These are phyloP conservation scores for Penicillium decumbens DNA, from an alignment of 2,329 filamentous ascomycete genomes.

Conservation along the genomic window DNA sequence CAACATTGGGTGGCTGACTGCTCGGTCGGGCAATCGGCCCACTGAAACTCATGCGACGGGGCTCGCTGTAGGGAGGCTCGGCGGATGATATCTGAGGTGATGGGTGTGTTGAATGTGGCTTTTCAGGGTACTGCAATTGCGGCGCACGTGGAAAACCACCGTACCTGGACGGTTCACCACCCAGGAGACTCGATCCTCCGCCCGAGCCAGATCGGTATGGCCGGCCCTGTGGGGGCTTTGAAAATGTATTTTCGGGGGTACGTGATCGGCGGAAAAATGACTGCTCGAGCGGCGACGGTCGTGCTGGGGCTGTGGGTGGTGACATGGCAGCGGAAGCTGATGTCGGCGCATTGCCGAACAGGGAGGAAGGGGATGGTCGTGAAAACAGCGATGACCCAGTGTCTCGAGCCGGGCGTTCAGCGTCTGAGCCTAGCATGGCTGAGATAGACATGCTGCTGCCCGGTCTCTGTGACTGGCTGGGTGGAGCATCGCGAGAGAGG, in stretches of 20 bases:
- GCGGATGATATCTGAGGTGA: constrained; percentile 34
- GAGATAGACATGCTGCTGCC: constrained; percentile 69
- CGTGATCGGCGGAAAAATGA: constrained; percentile 62
- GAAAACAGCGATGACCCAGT: constrained; percentile 43
- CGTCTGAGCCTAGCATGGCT: constrained; percentile 60
- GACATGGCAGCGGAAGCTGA: constrained; percentile 41
- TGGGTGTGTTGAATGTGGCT: constrained; percentile 31
- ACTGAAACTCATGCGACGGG: constrained; percentile 43
- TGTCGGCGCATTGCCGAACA: constrained; percentile 32
- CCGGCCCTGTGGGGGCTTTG: constrained; percentile 39
- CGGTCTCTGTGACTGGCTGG: constrained; percentile 51
- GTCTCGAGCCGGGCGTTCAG: constrained; percentile 46
- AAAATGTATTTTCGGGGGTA: constrained; percentile 65
- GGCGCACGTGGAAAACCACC: constrained; percentile 29
- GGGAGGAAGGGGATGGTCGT: constrained; percentile 40
- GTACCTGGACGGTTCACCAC: constrained; percentile 32
- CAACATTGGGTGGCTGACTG: constrained; percentile 40
- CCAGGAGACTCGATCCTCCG: constrained; percentile 23
- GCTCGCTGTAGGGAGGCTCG: constrained; percentile 33
- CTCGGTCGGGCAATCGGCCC: constrained; percentile 42
- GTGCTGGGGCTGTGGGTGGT: constrained; percentile 39
- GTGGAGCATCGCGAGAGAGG: constrained; percentile 53
- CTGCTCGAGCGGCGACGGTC: constrained; percentile 55
- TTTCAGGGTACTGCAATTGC: constrained; percentile 35
- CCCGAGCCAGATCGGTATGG: constrained; percentile 39